These are phyloP conservation scores for Lepidium africanum DNA, from an alignment of 345 rosid genomes.

Conservation along the genomic window DNA sequence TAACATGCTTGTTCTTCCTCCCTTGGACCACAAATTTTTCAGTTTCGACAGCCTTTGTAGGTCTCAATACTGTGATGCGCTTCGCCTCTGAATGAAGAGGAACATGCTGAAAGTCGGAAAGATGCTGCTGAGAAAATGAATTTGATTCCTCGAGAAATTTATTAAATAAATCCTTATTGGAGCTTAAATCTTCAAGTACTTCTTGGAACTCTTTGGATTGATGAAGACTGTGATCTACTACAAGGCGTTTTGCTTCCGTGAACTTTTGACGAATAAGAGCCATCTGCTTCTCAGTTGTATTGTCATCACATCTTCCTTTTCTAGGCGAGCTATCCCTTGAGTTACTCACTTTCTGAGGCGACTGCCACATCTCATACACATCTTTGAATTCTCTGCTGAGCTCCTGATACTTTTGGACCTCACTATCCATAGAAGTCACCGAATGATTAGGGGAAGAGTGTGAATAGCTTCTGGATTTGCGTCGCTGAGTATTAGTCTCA, in stretches of 20 bases:
- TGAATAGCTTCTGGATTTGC: conserved; percentile 47
- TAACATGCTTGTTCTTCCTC: conserved; percentile 43
- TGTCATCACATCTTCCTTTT: conserved; percentile 40
- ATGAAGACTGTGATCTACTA: conserved; percentile 69
- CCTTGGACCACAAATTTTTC: conserved; percentile 37
- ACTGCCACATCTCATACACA: conserved; percentile 59
- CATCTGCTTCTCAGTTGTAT: conserved; percentile 50
- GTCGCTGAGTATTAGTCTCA: conserved; percentile 39
- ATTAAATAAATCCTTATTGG: conserved; percentile 68
- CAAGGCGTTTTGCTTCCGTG: conserved; percentile 72
- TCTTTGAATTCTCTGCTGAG: conserved; percentile 48
- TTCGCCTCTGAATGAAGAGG: conserved; percentile 63
- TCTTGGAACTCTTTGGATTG: conserved; percentile 80
- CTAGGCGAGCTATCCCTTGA: conserved; percentile 41
- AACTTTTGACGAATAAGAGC: conserved; percentile 85
- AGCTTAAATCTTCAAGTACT: conserved; percentile 71
- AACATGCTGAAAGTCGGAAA: conserved; percentile 39
- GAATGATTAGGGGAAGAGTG: conserved; percentile 51
- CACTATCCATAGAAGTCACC: conserved; percentile 29
- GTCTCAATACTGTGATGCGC: conserved; percentile 82
- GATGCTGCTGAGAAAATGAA: conserved; percentile 32
- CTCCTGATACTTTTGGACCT: conserved; percentile 48
- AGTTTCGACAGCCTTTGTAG: conserved; percentile 61
- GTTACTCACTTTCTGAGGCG: conserved; percentile 33
- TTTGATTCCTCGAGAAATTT: conserved; percentile 72